Evolutionary conservation across 1,139 yeast species (phyloP).

Genomic region (Pichia sp.): DNA sequence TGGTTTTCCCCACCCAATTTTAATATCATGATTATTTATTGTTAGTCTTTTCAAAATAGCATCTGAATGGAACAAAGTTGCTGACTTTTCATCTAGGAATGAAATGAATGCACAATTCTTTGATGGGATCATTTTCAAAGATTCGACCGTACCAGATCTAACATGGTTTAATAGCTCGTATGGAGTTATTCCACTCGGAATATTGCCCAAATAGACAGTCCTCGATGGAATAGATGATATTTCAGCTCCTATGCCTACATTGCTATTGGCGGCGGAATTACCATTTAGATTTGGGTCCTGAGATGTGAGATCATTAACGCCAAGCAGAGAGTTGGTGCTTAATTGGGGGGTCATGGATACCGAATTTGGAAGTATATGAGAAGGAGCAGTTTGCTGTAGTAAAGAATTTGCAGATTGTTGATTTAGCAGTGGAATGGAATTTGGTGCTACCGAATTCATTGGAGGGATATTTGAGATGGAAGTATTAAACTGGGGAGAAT

Average conservation of each 20-base stretch:
- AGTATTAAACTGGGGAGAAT: not conserved
- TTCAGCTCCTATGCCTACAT: constrained; percentile 4
- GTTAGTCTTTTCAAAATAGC: constrained; percentile 54
- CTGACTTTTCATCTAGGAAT: constrained; percentile 57
- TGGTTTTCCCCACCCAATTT: constrained; percentile 62
- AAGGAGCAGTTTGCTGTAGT: constrained; percentile 1
- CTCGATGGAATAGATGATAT: constrained; percentile 48
- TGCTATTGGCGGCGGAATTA: not conserved
- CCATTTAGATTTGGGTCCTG: constrained; percentile 9
- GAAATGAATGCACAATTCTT: constrained; percentile 61
- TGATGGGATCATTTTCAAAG: constrained; percentile 51
- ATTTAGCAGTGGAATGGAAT: constrained; percentile 7
- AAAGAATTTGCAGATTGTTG: constrained; percentile 7
- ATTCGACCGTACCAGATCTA: constrained; percentile 85
- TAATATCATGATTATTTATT: constrained; percentile 53
- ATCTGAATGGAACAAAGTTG: constrained; percentile 57
- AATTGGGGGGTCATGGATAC: constrained; percentile 19
- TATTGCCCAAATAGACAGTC: constrained; percentile 86
- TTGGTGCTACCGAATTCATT: constrained; percentile 1
- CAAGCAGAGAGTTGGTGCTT: constrained; percentile 15
- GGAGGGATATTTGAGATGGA: not conserved
- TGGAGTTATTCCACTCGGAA: constrained; percentile 77
- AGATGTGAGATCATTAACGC: constrained; percentile 11
- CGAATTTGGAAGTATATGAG: constrained; percentile 10
- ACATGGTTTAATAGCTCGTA: constrained; percentile 85